A percentile compares a stretch with the other conserved stretches of the same genome.
Conservation (phyloP, 1,284 basidiomycete genomes). For the Ustilago sp. region DNA sequence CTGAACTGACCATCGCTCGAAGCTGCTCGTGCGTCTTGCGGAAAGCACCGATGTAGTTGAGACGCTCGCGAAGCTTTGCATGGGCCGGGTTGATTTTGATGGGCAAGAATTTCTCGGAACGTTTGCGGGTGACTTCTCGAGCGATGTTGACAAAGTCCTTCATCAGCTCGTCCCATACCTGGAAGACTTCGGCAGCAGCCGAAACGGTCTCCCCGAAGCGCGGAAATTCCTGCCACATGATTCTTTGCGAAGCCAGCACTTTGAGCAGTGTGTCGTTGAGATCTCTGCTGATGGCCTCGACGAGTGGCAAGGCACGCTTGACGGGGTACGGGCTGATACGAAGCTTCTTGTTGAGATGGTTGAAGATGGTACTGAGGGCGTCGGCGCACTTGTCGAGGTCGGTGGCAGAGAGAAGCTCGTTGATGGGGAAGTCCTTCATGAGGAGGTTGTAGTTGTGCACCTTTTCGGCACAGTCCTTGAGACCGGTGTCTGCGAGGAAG, state of each 20-base stretch:
- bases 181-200: constrained; percentile 84
- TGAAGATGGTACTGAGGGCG: constrained; percentile 86
- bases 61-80: constrained; percentile 88
- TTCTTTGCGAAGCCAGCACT: constrained; percentile 86
- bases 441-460: constrained; percentile 82
- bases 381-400: constrained; percentile 95
- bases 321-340: constrained; percentile 86
- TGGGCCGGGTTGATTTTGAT: constrained; percentile 95
- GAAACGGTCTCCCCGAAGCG: constrained; percentile 88
- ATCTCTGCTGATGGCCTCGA: constrained; percentile 96
- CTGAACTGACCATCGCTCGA: constrained; percentile 95
- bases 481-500: constrained; percentile 95
- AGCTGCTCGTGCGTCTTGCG: constrained; percentile 95
- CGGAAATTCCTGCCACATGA: constrained; percentile 93
- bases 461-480: constrained; percentile 76
- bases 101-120: constrained; percentile 93
- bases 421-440: constrained; percentile 98
- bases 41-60: constrained; percentile 89
- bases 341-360: constrained; percentile 94
- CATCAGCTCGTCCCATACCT: constrained; percentile 94
- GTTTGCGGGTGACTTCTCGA: constrained; percentile 90
- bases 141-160: constrained; percentile 99
- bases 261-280: constrained; percentile 94
- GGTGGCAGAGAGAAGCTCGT: constrained; percentile 93
- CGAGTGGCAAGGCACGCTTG: constrained; percentile 90